These are phyloP conservation scores for Syzygium syzygioides DNA, from an alignment of 441 rosid species.

Conservation along the genomic window DNA sequence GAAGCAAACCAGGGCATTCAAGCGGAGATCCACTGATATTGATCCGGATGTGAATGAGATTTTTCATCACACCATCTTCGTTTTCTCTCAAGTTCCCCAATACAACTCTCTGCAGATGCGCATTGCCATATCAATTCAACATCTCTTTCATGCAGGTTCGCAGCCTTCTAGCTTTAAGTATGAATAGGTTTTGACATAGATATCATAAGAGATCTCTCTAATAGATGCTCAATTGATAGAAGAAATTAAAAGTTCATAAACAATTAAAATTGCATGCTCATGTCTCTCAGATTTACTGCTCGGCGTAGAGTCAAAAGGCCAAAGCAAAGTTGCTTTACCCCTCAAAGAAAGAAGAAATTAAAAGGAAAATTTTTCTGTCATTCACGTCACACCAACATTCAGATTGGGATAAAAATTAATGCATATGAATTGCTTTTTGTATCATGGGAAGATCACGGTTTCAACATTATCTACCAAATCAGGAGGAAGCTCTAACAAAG, in stretches of 20 bases:
- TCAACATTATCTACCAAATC: not conserved
- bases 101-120: constrained; percentile 50
- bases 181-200: not conserved
- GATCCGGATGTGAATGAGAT: constrained; percentile 78
- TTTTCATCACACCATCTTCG: constrained; percentile 61
- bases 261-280: not conserved
- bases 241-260: not conserved
- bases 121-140: not conserved
- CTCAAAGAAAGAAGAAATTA: not conserved
- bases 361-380: not conserved
- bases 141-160: not conserved
- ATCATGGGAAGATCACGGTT: not conserved
- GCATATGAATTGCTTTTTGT: not conserved
- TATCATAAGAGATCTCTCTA: not conserved
- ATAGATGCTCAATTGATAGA: not conserved
- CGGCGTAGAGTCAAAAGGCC: not conserved
- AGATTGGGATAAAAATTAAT: not conserved
- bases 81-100: constrained; percentile 40
- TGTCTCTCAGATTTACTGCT: not conserved
- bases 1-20: constrained; percentile 67
- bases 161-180: not conserved
- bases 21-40: constrained; percentile 77
- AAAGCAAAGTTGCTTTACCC: not conserved
- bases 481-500: not conserved
- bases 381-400: not conserved